Evolutionary conservation across 306 rosid genomes (phyloP), one percentile per base, ranked within the genome.

Genomic region (Cercis canadensis): DNA sequence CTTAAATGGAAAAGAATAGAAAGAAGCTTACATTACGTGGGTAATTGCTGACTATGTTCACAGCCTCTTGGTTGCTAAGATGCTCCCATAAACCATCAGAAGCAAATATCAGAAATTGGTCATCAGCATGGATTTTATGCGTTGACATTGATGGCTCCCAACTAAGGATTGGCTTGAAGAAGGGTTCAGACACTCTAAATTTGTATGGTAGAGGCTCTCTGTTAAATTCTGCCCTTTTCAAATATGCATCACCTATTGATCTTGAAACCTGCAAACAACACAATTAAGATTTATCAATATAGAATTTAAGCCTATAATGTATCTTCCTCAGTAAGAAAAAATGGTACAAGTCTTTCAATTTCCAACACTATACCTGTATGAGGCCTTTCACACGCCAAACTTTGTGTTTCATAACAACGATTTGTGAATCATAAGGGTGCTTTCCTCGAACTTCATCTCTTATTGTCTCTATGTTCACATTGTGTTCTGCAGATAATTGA

Each of bases 81-180:
- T 89, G 92, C 82, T 92, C 97, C 97, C 97, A 89, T 34, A 92
- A 86, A 59, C 97, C 97, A 72, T 92, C 97, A 21, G 96, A 89
- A 77, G 92, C 97, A 68, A 87, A 87, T 57, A 92, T 82, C 65
- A 92, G 71, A 82, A 86, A 92, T 57, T 85, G 92, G 73, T 92
- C 96, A 12, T 87, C 86, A 0, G 83, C 87, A 24, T 47, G 75
- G 69, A 92, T 76, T 77, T 82, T 87, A 7, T 80, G 92, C 36
- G 67, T 76, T 12, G 87, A 61, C 68, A 85, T 71, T 2, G 93
- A 63, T 53, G 97, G 97, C 67, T 92, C 93, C 10, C 85, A 51
- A 53, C 83, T 85, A 16, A 92, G 87, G 55, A 89, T 84, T 11
- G 97, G 96, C 75, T 80, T 82, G 71, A 76, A 69, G 80, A 92